Conservation (phyloP, 768 basidiomycete species). For the Stropharia rugosoannulata region DNA sequence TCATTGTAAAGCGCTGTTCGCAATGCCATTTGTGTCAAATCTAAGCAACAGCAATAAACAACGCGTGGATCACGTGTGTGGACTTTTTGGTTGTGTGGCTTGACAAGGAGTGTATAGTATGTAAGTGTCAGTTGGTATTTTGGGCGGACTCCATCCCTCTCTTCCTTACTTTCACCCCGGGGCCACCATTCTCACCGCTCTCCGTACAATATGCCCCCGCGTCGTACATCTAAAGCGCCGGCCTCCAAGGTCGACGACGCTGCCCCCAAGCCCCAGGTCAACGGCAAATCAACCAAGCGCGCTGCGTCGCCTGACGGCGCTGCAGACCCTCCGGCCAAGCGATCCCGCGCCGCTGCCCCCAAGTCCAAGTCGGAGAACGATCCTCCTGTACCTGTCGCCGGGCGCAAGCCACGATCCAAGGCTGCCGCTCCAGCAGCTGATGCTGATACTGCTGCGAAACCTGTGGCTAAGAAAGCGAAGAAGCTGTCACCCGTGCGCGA, state of each 20-base stretch:
- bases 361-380: constrained; percentile 47
- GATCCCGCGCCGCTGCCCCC: constrained; percentile 39
- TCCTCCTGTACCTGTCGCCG: constrained; percentile 25
- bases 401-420: constrained; percentile 23
- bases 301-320: constrained; percentile 47
- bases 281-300: constrained; percentile 43
- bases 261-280: constrained; percentile 31
- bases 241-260: constrained; percentile 39
- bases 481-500: constrained; percentile 22
- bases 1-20: too few relatives aligned
- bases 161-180: constrained; percentile 1
- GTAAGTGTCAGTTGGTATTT: constrained; percentile 4
- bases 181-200: constrained; percentile 5
- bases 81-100: constrained; percentile 16
- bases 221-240: constrained; percentile 53
- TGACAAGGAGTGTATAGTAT: constrained; percentile 3
- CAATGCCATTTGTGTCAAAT: too few relatives aligned
- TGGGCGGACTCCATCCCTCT: constrained; percentile 16
- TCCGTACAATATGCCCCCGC: constrained; percentile 34
- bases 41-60: constrained; percentile 19
- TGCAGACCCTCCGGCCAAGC: constrained; percentile 48
- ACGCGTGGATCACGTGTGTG: constrained; percentile 42
- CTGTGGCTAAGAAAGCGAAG: constrained; percentile 15
- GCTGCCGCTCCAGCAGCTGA: constrained; percentile 18
- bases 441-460: constrained; percentile 15